Base-by-base conservation (phyloP, 768 basidiomycete species). In the Boletus sp. region DNA sequence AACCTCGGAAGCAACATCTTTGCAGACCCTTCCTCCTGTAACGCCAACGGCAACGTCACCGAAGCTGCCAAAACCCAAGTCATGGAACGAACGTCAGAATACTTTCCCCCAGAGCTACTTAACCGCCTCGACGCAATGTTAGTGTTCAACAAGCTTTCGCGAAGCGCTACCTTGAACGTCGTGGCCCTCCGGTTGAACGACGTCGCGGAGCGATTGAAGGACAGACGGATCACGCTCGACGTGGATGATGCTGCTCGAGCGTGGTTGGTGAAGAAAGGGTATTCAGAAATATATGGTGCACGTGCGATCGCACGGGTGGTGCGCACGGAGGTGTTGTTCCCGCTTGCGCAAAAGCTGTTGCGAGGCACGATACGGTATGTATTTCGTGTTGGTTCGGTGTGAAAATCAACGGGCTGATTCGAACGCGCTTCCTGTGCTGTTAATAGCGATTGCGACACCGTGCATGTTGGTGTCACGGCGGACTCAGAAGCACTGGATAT, bases 111-210 rank as follows among this genome's bases (percentile, higher is more conserved):
- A 0, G 94, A 97, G 71, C 80, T 96, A 3, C 80, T 95, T 53
- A 95, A 95, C 68, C 86, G 94, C 8, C 81, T 96, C 36, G 93
- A 96, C 66, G 84, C 89, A 1, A 89, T 90, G 73, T 76, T 90
- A 15, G 87, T 96, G 9, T 96, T 97, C 78, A 95, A 95, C 78
- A 94, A 93, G 67, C 84, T 97, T 17, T 86, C 89, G 2, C 80
- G 78, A 28, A 68, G 74, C 24, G 86, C 89, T 4, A 89, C 95
- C 52, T 73, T 90, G n/a, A 76, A 87, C 47, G 87, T 97, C 24
- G 92, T 95, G 18, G 76, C 77, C 4, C 77, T 96, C 8, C 84
- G 93, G 9, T 77, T 96, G 17, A 74, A 77, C 12, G 94, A 96
- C 51, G 85, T 95, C 0, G 81, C 85, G 14, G 75, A 78, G 1